These are phyloP conservation scores for Nannizziopsis arthrosporioides DNA, from an alignment of 2,329 filamentous ascomycete genomes.

Conservation along the genomic window DNA sequence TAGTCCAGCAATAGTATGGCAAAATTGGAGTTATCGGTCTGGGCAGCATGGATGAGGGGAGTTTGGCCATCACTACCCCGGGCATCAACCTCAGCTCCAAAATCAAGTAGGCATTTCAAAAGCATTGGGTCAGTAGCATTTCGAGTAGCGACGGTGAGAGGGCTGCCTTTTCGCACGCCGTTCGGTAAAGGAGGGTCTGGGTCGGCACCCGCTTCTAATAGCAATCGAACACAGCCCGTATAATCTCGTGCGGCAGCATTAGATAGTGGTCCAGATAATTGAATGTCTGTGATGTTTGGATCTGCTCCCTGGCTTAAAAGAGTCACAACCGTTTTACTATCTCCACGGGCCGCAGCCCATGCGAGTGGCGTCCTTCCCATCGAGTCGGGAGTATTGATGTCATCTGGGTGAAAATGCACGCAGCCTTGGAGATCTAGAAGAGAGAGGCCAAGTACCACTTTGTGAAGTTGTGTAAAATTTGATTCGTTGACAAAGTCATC, in stretches of 20 bases:
- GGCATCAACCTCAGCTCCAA: conserved; percentile 22
- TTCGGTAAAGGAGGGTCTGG: conserved; percentile 20
- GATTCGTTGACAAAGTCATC: conserved; percentile 20
- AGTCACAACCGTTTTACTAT: conserved; percentile 15
- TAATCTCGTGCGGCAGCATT: conserved; percentile 17
- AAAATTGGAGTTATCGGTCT: conserved; percentile 22
- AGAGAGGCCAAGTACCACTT: conserved; percentile 19
- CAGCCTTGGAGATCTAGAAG: conserved; percentile 16
- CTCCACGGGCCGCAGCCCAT: conserved; percentile 22
- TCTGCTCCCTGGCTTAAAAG: conserved; percentile 20
- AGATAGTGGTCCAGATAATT: conserved; percentile 17
- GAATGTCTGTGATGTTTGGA: conserved; percentile 20
- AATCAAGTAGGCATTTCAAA: conserved; percentile 24
- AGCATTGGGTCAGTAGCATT: conserved; percentile 22
- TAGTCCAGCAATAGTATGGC: conserved; percentile 27
- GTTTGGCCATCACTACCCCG: conserved; percentile 24
- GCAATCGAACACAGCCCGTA: conserved; percentile 18
- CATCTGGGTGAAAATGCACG: conserved; percentile 14
- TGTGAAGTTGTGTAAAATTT: conserved; percentile 19
- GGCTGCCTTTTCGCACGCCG: conserved; percentile 22
- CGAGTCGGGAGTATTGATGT: conserved; percentile 18
- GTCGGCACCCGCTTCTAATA: conserved; percentile 22
- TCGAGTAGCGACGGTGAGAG: conserved; percentile 24
- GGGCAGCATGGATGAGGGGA: conserved; percentile 24
- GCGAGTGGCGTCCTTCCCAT: conserved; percentile 20